Conservation (phyloP, 1,284 basidiomycete species). For the Sanguinoderma infundibulare region DNA sequence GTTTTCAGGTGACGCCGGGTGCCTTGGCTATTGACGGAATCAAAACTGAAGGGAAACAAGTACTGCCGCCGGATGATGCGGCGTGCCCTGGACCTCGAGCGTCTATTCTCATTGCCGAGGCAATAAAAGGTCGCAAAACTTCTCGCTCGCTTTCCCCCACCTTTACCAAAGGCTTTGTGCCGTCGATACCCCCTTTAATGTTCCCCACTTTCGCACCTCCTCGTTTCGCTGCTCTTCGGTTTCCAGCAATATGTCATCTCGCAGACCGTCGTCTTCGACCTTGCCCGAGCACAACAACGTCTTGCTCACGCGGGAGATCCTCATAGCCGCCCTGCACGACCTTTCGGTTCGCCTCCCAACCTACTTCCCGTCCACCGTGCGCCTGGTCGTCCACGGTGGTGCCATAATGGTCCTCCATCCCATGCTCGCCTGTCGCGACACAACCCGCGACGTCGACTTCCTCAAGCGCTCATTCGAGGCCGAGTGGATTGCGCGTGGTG, state of each 20-base stretch:
- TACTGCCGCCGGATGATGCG: neutral
- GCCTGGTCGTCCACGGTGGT: slow-evolving; percentile 68
- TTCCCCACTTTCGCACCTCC: slow-evolving; percentile 3
- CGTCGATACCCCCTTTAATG: slow-evolving; percentile 21
- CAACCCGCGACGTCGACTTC: slow-evolving; percentile 68
- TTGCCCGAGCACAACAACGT: slow-evolving; percentile 38
- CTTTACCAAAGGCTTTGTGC: slow-evolving; percentile 18
- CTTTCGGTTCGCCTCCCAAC: slow-evolving; percentile 49
- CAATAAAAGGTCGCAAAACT: slow-evolving; percentile 10
- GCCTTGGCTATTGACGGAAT: neutral
- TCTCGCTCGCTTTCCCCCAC: slow-evolving; percentile 6
- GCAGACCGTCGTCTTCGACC: slow-evolving; percentile 7
- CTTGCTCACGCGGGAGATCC: slow-evolving; percentile 37
- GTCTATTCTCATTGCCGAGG: slow-evolving; percentile 4
- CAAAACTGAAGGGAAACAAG: neutral
- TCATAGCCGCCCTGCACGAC: slow-evolving; percentile 50
- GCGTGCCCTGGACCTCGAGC: neutral
- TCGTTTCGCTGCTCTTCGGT: neutral
- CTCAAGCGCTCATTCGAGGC: slow-evolving; percentile 59
- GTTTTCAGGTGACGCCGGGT: slow-evolving; percentile 3
- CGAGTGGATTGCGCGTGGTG: slow-evolving; percentile 52
- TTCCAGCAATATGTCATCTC: neutral
- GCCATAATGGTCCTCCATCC: slow-evolving; percentile 69
- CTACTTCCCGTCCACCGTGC: slow-evolving; percentile 50
- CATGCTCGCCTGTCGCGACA: slow-evolving; percentile 46